Base-by-base conservation (phyloP, 2,329 filamentous ascomycete genomes). In the Coccinonectria pachysandricola region DNA sequence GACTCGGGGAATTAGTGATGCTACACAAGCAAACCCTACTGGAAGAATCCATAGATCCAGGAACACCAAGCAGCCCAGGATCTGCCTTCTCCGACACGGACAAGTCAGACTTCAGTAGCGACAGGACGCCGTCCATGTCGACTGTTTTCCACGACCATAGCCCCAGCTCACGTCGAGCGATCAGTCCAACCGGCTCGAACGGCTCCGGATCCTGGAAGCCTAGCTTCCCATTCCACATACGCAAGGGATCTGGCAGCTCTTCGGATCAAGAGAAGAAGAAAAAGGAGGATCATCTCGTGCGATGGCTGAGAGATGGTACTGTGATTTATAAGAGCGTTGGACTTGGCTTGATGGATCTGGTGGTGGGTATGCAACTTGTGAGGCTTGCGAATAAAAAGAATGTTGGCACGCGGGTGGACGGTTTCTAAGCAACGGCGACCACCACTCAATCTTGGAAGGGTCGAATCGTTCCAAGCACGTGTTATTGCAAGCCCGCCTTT, bases 1-100 rank as follows among this genome's bases (percentile, higher is more conserved):
- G 68, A 52, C 60, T 95, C 1, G 88, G 87, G 4, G 87, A 95
- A 49, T 60, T 95, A 4, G 68, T 74, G 8, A 73, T 76, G 67
- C 61, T 77, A 15, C 62, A 66, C 4, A 56, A 57, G 19, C 53
- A 65, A 19, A 47, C 48, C 5, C n/a, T n/a, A n/a, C 42, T 57
- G n/a, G 52, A 54, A 26, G 61, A 65, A 30, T 54, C 53, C 7
- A n/a, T n/a, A n/a, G 53, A 55, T n/a, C 32, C 37, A 6, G 45
- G 50, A n/a, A 43, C 44, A 15, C 41, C 43, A 20, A 40, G 45
- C 36, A 53, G 35, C 35, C 49, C 46, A 26, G 30, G 37, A 19
- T 49, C 46, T 21, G 15, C 45, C n/a, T 41, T 39, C 23, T 47
- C 52, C 5, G 50, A 54, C 3, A 31, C 55, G 11, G 47, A 50